Base-by-base conservation (phyloP, 2,329 filamentous ascomycete species). In the Corynespora cassiicola region DNA sequence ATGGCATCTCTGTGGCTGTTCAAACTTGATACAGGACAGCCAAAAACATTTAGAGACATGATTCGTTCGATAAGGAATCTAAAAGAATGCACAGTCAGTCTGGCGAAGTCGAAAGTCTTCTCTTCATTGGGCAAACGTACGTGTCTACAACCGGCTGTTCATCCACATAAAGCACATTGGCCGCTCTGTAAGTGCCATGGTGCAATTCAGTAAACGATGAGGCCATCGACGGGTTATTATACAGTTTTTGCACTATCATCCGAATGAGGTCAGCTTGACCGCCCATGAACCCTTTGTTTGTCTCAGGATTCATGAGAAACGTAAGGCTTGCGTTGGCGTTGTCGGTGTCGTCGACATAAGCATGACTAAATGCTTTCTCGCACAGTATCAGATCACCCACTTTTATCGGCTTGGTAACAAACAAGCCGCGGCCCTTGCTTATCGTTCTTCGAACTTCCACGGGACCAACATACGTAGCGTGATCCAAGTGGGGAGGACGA, bases 281-380 rank as follows among this genome's bases (percentile, higher is more conserved):
- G 0, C 73, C 75, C 22, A 70, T 43, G 3, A 45, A 58, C 1
- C 57, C 46, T 6, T 10, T 44, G 2, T 70, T 54, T 6, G 60
- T 68, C 2, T 65, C 51, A 3, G 57, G 3, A 38, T 76, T 72
- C 11, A 77, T 53, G 28, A 76, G 32, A 0, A 74, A n/a, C 1
- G 38, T 57, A 8, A 47, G 40, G 3, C 52, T 57, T 7, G 36
- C 39, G 14, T 41, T 35, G 2, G 15, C 19, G n/a, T 17, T 45
- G 2, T 23, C 30, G 0, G 48, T 36, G 3, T 57, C 60, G 3
- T 52, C 48, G 27, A 39, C 35, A 17, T 63, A 73, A 14, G 45
- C 63, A 51, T 79, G 69, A 0, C 58, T 57, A 48, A 81, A 80
- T 0, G 79, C 78, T 44, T 82, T 83, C 42, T 82, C 79, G 30